Conservation (phyloP, 176 grass and related monocot genomes). For the Thalia dealbata region DNA sequence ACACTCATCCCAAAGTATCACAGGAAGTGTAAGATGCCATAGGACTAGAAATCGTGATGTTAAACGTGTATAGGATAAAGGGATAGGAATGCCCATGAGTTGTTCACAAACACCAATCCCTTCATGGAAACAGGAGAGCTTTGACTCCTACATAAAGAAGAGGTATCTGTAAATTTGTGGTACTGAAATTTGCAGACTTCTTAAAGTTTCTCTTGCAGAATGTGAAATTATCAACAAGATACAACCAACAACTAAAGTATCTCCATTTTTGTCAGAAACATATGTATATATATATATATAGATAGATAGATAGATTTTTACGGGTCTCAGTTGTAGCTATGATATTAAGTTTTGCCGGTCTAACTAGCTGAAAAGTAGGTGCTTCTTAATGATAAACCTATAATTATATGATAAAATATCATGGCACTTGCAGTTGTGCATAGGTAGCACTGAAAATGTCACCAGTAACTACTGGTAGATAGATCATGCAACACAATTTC, state of each 20-base stretch:
- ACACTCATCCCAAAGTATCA: conserved; percentile 91
- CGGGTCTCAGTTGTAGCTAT: background rate
- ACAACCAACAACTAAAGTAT: background rate
- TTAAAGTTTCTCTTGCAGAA: background rate
- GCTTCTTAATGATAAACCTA: too few species aligned
- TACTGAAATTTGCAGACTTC: background rate
- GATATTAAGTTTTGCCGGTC: too few species aligned
- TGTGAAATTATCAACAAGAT: background rate
- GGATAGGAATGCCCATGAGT: conserved; percentile 72
- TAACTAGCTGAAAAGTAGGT: too few species aligned
- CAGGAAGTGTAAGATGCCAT: conserved; percentile 89
- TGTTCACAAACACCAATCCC: conserved; percentile 74
- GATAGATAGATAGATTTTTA: background rate
- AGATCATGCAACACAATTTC: background rate
- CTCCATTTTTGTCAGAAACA: background rate
- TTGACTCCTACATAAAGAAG: conserved; percentile 56
- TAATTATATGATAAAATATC: background rate
- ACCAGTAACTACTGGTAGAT: background rate
- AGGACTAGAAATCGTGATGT: conserved; percentile 90
- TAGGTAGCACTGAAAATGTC: too few species aligned
- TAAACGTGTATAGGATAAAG: conserved; percentile 76
- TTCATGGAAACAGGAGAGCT: conserved; percentile 77
- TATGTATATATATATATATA: too few species aligned
- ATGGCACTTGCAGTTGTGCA: background rate
- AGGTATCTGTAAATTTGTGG: conserved; percentile 4